A percentile compares a stretch with the other conserved stretches of the same genome.
Conservation (phyloP, 768 basidiomycete genomes). For the Mrakia blollopis region DNA sequence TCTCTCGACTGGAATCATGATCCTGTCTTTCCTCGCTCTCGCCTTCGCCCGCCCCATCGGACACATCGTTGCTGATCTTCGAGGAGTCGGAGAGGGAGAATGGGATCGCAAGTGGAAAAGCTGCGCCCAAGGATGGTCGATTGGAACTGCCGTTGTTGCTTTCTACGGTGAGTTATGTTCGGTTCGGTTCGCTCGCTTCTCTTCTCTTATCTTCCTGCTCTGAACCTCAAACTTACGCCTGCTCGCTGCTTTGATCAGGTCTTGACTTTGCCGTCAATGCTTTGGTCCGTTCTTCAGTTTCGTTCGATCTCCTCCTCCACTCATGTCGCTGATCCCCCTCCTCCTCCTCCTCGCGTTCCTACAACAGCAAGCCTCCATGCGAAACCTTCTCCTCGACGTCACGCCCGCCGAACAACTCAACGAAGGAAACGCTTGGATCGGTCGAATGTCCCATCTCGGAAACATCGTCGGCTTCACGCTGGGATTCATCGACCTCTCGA, state of each 20-base stretch:
- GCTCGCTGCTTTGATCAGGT: not conserved
- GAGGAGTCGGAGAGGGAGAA: constrained; percentile 70
- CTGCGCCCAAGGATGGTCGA: constrained; percentile 62
- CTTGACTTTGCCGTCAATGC: constrained; percentile 97
- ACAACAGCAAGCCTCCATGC: constrained; percentile 32
- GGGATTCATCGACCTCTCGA: constrained; percentile 82
- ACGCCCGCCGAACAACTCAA: constrained; percentile 84
- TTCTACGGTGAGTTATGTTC: constrained; percentile 63
- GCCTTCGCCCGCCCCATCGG: constrained; percentile 78
- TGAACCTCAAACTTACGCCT: no score
- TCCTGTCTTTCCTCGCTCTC: constrained; percentile 68
- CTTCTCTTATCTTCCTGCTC: not conserved
- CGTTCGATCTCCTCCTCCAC: not conserved
- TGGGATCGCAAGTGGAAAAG: constrained; percentile 73
- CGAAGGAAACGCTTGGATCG: constrained; percentile 69
- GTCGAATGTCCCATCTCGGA: constrained; percentile 81
- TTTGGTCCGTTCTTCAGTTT: constrained; percentile 41
- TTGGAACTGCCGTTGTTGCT: constrained; percentile 76
- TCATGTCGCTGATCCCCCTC: not conserved
- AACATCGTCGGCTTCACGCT: constrained; percentile 83
- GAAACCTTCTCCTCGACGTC: constrained; percentile 73
- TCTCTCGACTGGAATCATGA: constrained; percentile 76
- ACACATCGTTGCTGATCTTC: constrained; percentile 65
- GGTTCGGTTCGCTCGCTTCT: not conserved
- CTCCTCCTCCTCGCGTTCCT: not conserved